These are phyloP conservation scores for Taphrina flavorubra DNA, from an alignment of 1,139 yeast species.

Conservation along the genomic window DNA sequence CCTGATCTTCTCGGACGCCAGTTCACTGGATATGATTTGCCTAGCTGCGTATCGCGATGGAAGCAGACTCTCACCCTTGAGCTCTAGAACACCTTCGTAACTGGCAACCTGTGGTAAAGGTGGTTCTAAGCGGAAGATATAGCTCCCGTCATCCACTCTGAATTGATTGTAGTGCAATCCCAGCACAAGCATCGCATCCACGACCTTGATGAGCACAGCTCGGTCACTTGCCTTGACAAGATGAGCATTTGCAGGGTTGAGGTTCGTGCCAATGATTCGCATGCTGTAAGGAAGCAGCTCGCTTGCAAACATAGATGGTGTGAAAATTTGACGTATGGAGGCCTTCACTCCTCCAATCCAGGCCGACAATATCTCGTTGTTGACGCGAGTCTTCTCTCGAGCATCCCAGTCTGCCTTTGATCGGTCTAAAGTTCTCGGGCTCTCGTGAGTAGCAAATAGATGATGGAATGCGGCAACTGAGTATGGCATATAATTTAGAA, in stretches of 20 bases:
- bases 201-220: constrained; percentile 46
- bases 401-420: constrained; percentile 46
- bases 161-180: constrained; percentile 49
- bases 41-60: constrained; percentile 48
- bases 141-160: constrained; percentile 50
- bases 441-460: constrained; percentile 62
- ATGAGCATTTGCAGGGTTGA: constrained; percentile 46
- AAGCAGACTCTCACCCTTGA: constrained; percentile 28
- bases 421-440: constrained; percentile 40
- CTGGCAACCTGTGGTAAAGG: constrained; percentile 20
- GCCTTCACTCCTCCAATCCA: constrained; percentile 46
- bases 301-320: constrained; percentile 45
- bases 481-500: constrained; percentile 62
- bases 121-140: constrained; percentile 51
- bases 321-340: constrained; percentile 47
- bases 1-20: constrained; percentile 37
- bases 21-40: constrained; percentile 47
- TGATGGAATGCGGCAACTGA: constrained; percentile 70
- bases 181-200: constrained; percentile 48
- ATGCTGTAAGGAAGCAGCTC: constrained; percentile 51
- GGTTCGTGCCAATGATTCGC: constrained; percentile 49
- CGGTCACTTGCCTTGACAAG: constrained; percentile 47
- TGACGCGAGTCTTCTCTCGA: constrained; percentile 45
- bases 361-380: constrained; percentile 48
- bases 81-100: constrained; percentile 20